Evolutionary conservation across 106 monocot genomes (phyloP), one percentile per base, ranked within the genome.

Genomic region (Dactylorhiza incarnata): DNA sequence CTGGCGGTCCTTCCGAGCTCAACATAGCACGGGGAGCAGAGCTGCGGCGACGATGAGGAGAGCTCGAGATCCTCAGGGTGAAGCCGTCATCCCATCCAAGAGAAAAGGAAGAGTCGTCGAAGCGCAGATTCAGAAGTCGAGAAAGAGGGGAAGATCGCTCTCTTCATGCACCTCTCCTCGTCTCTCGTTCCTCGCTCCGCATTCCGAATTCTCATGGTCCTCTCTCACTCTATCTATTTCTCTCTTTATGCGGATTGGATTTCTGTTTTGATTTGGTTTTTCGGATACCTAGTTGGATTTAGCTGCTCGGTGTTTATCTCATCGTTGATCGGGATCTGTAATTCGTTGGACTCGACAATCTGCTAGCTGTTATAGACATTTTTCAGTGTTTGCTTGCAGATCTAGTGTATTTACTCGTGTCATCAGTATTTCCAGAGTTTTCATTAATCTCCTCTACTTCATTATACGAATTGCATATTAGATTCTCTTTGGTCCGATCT

Each of bases 191-290:
- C 80, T 82, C 61, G 55, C 76, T 75, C 83, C 43, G 15, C 83
- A 86, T 77, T 44, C 78, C 15, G 58, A 65, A 48, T 89, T 86
- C 73, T 72, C 49, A 73, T 79, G 85, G 89, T 89, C 52, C 24
- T 75, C 46, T 49, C 55, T 72, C 37, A 23, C 61, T 45, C 17
- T 69, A 55, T 76, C 62, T 80, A 66, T 63, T 69, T 72, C 68
- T 69, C 72, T 80, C 13, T 63, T n/a, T 45, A 5, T 46, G 4
- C 50, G 17, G 72, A 24, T 69, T 45, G 6, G 68, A 46, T 15
- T 75, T 10, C 29, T 5, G 4, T 12, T 45, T 44, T 67, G 16
- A 55, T 23, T 75, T 51, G n/a, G 0, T 59, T 75, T 43, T 9
- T 17, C n/a, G 2, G 74, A 14, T 49, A 20, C 6, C 29, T 52